Base-by-base conservation (phyloP, 257 asterid species). In the Leonotis leonurus region DNA sequence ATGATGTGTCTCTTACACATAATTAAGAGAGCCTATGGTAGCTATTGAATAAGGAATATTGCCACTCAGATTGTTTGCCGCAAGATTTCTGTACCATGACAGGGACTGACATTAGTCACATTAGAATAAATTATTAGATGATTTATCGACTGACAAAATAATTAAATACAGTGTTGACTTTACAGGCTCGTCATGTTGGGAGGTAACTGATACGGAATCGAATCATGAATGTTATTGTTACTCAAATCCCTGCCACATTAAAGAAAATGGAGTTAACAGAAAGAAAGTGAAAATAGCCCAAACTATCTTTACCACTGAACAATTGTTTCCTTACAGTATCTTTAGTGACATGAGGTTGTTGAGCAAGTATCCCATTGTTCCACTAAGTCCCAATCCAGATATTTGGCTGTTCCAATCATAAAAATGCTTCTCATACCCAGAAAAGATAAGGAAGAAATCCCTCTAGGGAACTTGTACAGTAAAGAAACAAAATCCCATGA, bases 151-250 rank as follows among this genome's bases (percentile, higher is more conserved):
- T 53, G 56, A n/a, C 21, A 30, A 50, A 24, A 61, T 35, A 68
- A 48, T 60, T n/a, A 60, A 69, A 56, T 56, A 41, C 65, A 68
- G 49, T 27, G 18, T 46, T 18, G 62, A 65, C 73, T 55, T n/a
- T 85, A 93, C 99, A 93, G 81, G 95, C 73, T 85, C 2, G 93
- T 85, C 68, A 89, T 87, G 66, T 85, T 89, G 30, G 84, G 86
- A 5, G 97, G 99, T 62, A 93, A 69, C 80, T 85, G 97, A 72
- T 83, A 89, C 8, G 97, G 94, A 75, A 89, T 77, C 8, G 73
- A 24, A 74, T 85, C 99, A 24, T 82, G 85, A 68, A 93, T 74
- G 60, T 60, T 76, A 68, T 93, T 93, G 87, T 76, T 80, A 79
- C 99, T 93, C 88, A 93, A 67, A 74, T 93, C 99, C 85, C 99